A percentile compares a stretch with the other conserved stretches of the same genome.
phyloP scores from a whole-genome alignment of 2,329 filamentous ascomycete species.

The Penicillium sp. region DNA sequence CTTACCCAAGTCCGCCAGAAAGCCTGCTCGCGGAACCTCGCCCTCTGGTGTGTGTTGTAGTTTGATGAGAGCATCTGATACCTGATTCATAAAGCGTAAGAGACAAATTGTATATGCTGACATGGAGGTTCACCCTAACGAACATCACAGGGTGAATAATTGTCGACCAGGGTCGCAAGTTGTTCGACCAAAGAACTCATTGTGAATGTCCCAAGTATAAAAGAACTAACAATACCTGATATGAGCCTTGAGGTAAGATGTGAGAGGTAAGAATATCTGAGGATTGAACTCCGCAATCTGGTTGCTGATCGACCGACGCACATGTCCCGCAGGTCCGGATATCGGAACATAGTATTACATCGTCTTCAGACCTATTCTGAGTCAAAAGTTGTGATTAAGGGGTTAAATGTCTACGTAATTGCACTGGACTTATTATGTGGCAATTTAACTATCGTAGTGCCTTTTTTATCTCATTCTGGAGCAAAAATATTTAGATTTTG shows the following conservation, averaged over 20 bases:
- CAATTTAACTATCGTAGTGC: too few species aligned
- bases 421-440: too few species aligned
- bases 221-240: too few species aligned
- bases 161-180: constrained; percentile 30
- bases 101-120: neutral
- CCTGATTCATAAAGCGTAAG: constrained; percentile 42
- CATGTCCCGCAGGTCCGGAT: constrained; percentile 25
- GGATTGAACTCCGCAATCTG: neutral
- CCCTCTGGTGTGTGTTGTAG: constrained; percentile 52
- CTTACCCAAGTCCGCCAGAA: constrained; percentile 63
- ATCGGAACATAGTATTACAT: constrained; percentile 11
- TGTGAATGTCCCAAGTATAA: constrained; percentile 2
- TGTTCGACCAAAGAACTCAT: constrained; percentile 37
- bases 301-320: constrained; percentile 9
- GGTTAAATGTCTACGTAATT: too few species aligned
- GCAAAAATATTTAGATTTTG: too few species aligned
- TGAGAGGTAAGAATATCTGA: neutral
- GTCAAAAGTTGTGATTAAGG: too few species aligned
- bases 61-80: constrained; percentile 73
- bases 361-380: neutral
- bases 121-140: neutral
- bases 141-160: constrained; percentile 50
- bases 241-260: neutral
- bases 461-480: too few species aligned
- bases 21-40: constrained; percentile 63